phyloP scores from a whole-genome alignment of 441 rosid genomes.

The Geranium incanum region DNA sequence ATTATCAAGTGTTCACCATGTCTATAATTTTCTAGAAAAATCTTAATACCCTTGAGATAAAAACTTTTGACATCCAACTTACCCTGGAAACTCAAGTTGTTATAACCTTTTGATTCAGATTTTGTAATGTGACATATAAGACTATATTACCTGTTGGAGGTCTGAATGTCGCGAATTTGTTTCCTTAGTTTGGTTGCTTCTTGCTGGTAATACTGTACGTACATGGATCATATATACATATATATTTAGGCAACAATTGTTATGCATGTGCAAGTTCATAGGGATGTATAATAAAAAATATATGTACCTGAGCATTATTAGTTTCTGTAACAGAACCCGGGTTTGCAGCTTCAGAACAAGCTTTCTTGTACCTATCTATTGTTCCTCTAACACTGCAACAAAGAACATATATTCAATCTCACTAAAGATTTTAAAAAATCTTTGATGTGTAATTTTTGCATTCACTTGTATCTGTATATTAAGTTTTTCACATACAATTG shows the following conservation, averaged over 20 bases:
- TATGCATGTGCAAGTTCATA: too few relatives aligned
- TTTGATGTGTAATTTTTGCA: too few relatives aligned
- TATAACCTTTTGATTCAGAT: too few relatives aligned
- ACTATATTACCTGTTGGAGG: conserved; percentile 48
- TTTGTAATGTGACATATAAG: too few relatives aligned
- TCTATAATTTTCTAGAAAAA: too few relatives aligned
- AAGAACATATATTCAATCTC: neutral
- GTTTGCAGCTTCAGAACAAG: conserved; percentile 43
- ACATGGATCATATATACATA: neutral
- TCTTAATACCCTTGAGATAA: too few relatives aligned
- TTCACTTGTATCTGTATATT: too few relatives aligned
- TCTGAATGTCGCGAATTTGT: conserved; percentile 70
- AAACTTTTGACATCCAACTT: too few relatives aligned
- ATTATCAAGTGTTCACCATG: too few relatives aligned
- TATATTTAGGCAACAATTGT: too few relatives aligned
- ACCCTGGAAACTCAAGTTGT: too few relatives aligned
- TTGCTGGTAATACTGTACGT: conserved; percentile 66
- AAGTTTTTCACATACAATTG: too few relatives aligned
- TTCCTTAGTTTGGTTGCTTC: conserved; percentile 71
- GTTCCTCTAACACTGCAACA: conserved; percentile 57
- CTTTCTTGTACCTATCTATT: conserved; percentile 73
- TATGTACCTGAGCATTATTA: conserved; percentile 53
- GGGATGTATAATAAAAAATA: neutral
- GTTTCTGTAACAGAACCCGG: conserved; percentile 57
- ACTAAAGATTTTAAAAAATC: neutral